Base-by-base conservation (phyloP, 2,329 filamentous ascomycete species). In the Rhynchosporium secalis region DNA sequence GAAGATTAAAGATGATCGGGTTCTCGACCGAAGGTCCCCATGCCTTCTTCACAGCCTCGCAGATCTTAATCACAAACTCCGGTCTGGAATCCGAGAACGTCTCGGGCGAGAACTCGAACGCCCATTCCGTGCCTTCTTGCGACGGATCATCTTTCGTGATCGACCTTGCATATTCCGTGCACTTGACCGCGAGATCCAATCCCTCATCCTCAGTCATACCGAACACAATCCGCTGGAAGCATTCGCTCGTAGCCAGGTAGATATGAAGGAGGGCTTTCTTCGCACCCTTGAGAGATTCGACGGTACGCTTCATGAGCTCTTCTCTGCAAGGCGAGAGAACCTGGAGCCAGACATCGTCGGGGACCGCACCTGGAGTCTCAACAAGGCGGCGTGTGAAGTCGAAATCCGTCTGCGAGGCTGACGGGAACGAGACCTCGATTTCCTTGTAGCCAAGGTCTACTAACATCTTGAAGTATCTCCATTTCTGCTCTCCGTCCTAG, bases 241-340 rank as follows among this genome's bases (percentile, higher is more conserved):
- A 99, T 70, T 92, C 92, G 79, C 91, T 96, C 6, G 95, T 97
- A 55, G 95, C 94, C 56, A 99, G 87, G 79, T 98, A 99, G 71
- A 98, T 89, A 78, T 98, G 94, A 68, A 98, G 83, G 68, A 98
- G 90, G 59, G 91, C 95, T 76, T 96, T 97, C 79, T 96, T 96
- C 31, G 92, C 86, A 54, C 94, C 94, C 74, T 85, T 87, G 67
- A 98, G 81, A 61, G 92, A 92, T 71, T 98, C 91, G 68, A 98
- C 91, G 20, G 94, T 97, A 67, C 90, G 85, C 69, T 85, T 83
- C 77, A 98, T 97, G 73, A 98, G 86, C 75, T 98, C 94, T 74
- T 91, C 87, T 68, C 94, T 88, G 76, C 93, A 98, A 5, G 94
- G 94, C 4, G 92, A 92, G 56, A 98, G 87, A 58, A 97, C 94